Base-by-base conservation (phyloP, 2,329 filamentous ascomycete species). In the Epichloe brachyelytri region DNA sequence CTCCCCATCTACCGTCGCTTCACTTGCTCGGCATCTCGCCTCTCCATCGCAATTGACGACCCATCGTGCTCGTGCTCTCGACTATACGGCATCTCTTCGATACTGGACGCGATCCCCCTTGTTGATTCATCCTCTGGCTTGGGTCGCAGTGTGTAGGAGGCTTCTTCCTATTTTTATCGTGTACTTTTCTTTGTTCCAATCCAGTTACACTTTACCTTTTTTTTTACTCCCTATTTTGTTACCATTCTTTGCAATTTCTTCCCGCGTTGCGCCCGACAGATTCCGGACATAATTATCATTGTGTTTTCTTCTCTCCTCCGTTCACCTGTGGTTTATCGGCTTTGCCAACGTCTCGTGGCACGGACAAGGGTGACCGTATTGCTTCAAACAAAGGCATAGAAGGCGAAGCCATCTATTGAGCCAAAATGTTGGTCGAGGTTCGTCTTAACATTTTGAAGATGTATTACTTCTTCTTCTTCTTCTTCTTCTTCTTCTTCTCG, bases 401-500 rank as follows among this genome's bases (percentile, higher is more conserved):
- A 52, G 52, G 59, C 36, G 34, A 19, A 56, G 59, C 47, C 45
- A 17, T 45, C 22, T 19, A 19, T 34, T 36, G 6, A 43, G 51
- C 51, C 51, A 59, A 57, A 50, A 66, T 67, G 65, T 62, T 68
- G 64, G 64, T 66, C 52, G 65, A 67, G 59, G 65, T 68, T 59
- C 64, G 65, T 66, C 36, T 41, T 43, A 12, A 43, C 11, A 12
- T 22, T 12, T 33, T 14, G n/a, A 6, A 6, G 15, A n/a, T 33
- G 45, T 30, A 15, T 40, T 17, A 15, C 38, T 44, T 37, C 8
- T 20, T 26, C 20, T 34, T 33, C 43, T 30, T 33, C 34, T 43
- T 20, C 15, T n/a, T n/a, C n/a, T n/a, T n/a, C n/a, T 22, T n/a
- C 19, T 37, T 41, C 20, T 48, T 46, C 2, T 19, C 38, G 44